Evolutionary conservation across 179 eudicot genomes (phyloP), one percentile per base, ranked within the genome.

Genomic region (Silene vulgaris): DNA sequence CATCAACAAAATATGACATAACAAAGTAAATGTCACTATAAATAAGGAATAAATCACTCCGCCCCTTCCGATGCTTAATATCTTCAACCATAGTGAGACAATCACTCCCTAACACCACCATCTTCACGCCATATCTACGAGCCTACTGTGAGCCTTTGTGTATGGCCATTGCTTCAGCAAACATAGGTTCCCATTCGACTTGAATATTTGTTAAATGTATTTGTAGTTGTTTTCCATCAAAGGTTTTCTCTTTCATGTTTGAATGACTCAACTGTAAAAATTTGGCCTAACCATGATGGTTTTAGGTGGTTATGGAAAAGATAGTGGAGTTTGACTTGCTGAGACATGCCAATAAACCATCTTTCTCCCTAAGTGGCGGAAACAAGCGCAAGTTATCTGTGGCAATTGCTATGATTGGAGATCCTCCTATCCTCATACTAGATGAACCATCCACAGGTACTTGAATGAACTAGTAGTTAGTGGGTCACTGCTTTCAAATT

Each of bases 361-460:
- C 98, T 72, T 89, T 82, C 82, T 76, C 97, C 64, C 86, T 95
- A 28, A 95, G 99, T 80, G 99, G 97, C 17, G 99, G 97, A 9
- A 95, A 90, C 89, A 94, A 90, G 84, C 96, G 99, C 80, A 95
- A 95, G 80, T 82, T 95, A 78, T 95, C 99, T 71, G 99, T 95
- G 80, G 99, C 99, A 57, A 89, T 95, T 75, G 99, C 99, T 50
- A 95, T 95, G 99, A 92, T 95, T 80, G 99, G 97, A 76, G 93
- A 95, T 84, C 99, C 99, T 78, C 90, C 99, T 13, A 88, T 95
- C 78, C 97, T 95, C 80, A 88, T 95, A 74, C 96, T 95, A 75
- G 99, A 95, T 80, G 99, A 95, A 81, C 99, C 99, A 75, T 95
- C 99, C 11, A 95, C 97, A 75, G 98, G 98, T 93, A 79, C 28